These are phyloP conservation scores for Oryza officinalis DNA, from an alignment of 176 grass and related monocot species.

Conservation along the genomic window DNA sequence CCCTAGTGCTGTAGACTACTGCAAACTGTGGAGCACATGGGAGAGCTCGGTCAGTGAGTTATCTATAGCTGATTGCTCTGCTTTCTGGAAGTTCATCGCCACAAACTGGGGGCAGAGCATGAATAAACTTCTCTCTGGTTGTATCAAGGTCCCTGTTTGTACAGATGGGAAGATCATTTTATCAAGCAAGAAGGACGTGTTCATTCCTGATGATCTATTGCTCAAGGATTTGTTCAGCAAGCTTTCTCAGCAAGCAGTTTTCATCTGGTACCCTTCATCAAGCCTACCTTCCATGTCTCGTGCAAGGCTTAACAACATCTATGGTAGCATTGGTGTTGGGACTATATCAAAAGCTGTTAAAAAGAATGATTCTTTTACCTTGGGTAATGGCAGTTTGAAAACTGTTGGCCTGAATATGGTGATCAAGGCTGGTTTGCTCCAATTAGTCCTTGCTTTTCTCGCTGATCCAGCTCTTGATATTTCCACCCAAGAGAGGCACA, in stretches of 20 bases:
- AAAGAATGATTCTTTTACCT: conserved; percentile 39
- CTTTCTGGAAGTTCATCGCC: conserved; percentile 60
- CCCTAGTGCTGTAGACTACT: conserved; percentile 48
- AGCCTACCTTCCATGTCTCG: conserved; percentile 17
- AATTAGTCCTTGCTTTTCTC: conserved; percentile 48
- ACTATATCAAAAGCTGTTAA: conserved; percentile 51
- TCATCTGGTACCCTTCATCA: conserved; percentile 62
- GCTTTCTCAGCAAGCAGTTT: conserved; percentile 37
- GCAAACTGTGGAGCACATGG: conserved; percentile 58
- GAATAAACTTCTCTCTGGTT: conserved; percentile 34
- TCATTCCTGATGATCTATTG: conserved; percentile 70
- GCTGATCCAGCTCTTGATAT: conserved; percentile 47
- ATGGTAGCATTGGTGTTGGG: conserved; percentile 47
- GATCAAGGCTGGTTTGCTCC: conserved; percentile 46
- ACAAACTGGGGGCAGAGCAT: conserved; percentile 39
- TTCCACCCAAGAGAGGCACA: conserved; percentile 31
- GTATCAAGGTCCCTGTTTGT: conserved; percentile 50
- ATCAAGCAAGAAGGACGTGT: conserved; percentile 42
- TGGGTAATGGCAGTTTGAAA: background rate
- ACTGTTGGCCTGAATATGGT: background rate
- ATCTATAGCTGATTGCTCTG: conserved; percentile 41
- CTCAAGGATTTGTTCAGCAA: conserved; percentile 56
- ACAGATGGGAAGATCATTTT: conserved; percentile 41
- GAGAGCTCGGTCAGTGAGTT: conserved; percentile 32
- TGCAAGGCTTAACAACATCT: conserved; percentile 48